Conservation (phyloP, 805 yeast species). For the Grigorovia jiainica region DNA sequence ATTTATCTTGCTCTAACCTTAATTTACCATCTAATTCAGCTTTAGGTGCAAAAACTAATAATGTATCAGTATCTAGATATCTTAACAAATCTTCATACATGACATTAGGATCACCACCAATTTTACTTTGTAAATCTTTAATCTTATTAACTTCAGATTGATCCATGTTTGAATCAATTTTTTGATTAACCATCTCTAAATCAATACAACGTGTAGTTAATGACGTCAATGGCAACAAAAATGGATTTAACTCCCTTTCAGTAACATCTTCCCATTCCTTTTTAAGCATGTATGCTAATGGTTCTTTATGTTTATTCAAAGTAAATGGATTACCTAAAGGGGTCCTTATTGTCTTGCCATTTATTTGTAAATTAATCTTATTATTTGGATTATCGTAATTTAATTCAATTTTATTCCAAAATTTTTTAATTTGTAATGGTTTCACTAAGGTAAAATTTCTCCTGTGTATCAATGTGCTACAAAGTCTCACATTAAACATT, state of each 20-base stretch:
- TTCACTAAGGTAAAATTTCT: neutral
- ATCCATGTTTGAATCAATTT: too few relatives aligned
- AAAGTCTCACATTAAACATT: too few relatives aligned
- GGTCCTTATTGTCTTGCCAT: conserved; percentile 68
- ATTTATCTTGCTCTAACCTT: conserved; percentile 68
- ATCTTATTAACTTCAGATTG: too few relatives aligned
- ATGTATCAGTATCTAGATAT: conserved; percentile 89
- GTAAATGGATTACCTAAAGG: conserved; percentile 68
- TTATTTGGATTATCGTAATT: conserved; percentile 25
- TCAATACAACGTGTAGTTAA: conserved; percentile 82
- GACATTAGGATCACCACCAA: conserved; percentile 47
- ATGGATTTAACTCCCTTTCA: conserved; percentile 54
- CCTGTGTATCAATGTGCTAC: neutral
- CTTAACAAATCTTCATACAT: conserved; percentile 56
- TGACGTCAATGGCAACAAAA: conserved; percentile 75
- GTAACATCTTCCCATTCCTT: conserved; percentile 85
- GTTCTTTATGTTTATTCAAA: conserved; percentile 48
- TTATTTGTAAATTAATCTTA: conserved; percentile 51
- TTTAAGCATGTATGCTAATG: conserved; percentile 64
- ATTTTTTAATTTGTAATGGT: conserved; percentile 34
- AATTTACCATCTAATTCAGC: conserved; percentile 77
- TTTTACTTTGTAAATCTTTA: conserved; percentile 45
- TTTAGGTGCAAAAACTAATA: conserved; percentile 73
- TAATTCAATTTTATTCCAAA: conserved; percentile 66
- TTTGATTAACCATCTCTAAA: conserved; percentile 35